phyloP scores from a whole-genome alignment of 768 basidiomycete species.

The Panellus pusillus region DNA sequence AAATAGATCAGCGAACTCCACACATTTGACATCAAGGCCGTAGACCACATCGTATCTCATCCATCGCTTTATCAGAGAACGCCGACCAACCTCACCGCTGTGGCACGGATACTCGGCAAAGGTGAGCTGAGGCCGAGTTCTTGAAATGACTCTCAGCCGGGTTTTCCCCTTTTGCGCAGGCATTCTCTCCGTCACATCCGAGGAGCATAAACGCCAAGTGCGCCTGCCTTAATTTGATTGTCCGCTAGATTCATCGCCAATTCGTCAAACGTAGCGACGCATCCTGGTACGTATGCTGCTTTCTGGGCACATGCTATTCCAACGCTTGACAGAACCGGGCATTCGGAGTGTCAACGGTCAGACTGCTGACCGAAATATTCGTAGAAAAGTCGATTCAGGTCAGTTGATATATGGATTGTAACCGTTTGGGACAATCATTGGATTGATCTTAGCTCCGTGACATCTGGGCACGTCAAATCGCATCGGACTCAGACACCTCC shows the following conservation, averaged over 20 bases:
- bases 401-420: not conserved
- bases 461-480: slow-evolving; percentile 29
- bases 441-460: slow-evolving; percentile 32
- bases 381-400: slow-evolving; percentile 38
- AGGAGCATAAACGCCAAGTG: slow-evolving; percentile 41
- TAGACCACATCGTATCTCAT: slow-evolving; percentile 48
- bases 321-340: slow-evolving; percentile 39
- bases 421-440: not conserved
- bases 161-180: slow-evolving; percentile 24
- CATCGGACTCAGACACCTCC: slow-evolving; percentile 1
- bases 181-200: slow-evolving; percentile 36
- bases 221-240: not conserved
- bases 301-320: no score
- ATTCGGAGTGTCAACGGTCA: slow-evolving; percentile 43
- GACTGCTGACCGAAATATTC: slow-evolving; percentile 38
- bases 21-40: slow-evolving; percentile 46
- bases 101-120: not conserved
- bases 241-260: not conserved
- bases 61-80: slow-evolving; percentile 40
- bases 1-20: slow-evolving; percentile 35
- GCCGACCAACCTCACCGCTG: not conserved
- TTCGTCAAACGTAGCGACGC: not conserved
- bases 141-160: not conserved
- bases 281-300: not conserved
- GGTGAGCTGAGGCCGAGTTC: not conserved